phyloP scores from a whole-genome alignment of 331 rosid genomes.

The Ulmus americana region DNA sequence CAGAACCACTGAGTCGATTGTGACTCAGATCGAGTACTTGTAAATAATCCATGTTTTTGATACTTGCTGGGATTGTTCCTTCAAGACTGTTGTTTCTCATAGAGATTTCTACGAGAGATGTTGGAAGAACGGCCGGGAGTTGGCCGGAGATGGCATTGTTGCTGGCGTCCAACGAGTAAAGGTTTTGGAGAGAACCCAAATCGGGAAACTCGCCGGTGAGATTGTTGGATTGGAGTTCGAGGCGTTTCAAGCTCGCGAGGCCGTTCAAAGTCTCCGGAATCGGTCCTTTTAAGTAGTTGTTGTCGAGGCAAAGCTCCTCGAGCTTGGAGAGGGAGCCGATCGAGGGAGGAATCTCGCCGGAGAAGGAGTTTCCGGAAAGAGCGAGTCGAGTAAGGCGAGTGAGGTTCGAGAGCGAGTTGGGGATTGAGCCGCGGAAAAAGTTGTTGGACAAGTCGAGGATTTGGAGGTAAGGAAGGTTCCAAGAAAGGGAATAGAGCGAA shows the following conservation, averaged over 20 bases:
- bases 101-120: constrained; percentile 50
- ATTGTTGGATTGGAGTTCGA: constrained; percentile 56
- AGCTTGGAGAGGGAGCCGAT: constrained; percentile 41
- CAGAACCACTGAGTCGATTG: constrained; percentile 44
- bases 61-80: constrained; percentile 25
- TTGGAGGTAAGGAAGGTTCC: constrained; percentile 61
- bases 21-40: constrained; percentile 64
- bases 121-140: constrained; percentile 40
- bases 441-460: constrained; percentile 64
- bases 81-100: constrained; percentile 56
- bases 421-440: constrained; percentile 52
- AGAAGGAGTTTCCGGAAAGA: constrained; percentile 50
- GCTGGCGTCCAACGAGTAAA: constrained; percentile 49
- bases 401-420: constrained; percentile 43
- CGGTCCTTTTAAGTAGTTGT: constrained; percentile 47
- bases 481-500: constrained; percentile 37
- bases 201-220: constrained; percentile 50
- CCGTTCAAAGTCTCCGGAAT: constrained; percentile 36
- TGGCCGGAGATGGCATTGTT: constrained; percentile 40
- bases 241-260: constrained; percentile 39
- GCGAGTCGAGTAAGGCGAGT: constrained; percentile 56
- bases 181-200: constrained; percentile 36
- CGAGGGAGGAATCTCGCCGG: constrained; percentile 48
- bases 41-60: constrained; percentile 26
- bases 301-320: constrained; percentile 64